A percentile compares a stretch with the other conserved stretches of the same genome.
Evolutionary conservation across 2,329 filamentous ascomycete species (phyloP).

Genomic region (Epichloe gansuensis): DNA sequence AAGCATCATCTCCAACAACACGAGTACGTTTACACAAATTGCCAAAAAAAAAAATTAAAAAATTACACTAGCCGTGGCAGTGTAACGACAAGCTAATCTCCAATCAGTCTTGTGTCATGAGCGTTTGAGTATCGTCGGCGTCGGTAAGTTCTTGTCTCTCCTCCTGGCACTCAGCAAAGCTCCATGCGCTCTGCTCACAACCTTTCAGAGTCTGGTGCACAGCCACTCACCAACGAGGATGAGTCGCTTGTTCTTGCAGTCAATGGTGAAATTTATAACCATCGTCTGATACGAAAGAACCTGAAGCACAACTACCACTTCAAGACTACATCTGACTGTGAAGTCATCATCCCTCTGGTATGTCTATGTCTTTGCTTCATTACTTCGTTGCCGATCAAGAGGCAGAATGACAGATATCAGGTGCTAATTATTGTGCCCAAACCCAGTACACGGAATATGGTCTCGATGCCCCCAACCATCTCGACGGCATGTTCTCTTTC

Average conservation of each 20-base stretch:
- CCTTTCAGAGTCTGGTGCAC: constrained; percentile 72
- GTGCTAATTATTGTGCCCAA: background rate
- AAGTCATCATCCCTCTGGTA: constrained; percentile 96
- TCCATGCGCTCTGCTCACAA: constrained; percentile 9
- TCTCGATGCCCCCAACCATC: constrained; percentile 79
- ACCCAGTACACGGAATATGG: constrained; percentile 79
- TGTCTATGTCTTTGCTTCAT: constrained; percentile 18
- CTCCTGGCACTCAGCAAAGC: background rate
- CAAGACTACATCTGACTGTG: constrained; percentile 97
- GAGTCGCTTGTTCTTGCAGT: constrained; percentile 81
- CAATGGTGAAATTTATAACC: constrained; percentile 99
- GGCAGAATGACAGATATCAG: background rate
- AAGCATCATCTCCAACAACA: constrained; percentile 80
- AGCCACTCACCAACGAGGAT: constrained; percentile 89
- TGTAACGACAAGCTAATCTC: constrained; percentile 1
- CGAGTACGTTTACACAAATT: constrained; percentile 48
- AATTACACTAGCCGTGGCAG: too few relatives aligned
- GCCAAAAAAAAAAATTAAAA: too few relatives aligned
- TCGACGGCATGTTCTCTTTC: constrained; percentile 99
- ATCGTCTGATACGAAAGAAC: constrained; percentile 81
- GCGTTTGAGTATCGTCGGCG: constrained; percentile 91
- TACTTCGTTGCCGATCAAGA: background rate
- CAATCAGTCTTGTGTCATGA: constrained; percentile 82
- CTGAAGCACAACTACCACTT: constrained; percentile 81
- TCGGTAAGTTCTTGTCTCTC: constrained; percentile 48